These are phyloP conservation scores for Spergularia marina DNA, from an alignment of 148 eudicot species.

Conservation along the genomic window DNA sequence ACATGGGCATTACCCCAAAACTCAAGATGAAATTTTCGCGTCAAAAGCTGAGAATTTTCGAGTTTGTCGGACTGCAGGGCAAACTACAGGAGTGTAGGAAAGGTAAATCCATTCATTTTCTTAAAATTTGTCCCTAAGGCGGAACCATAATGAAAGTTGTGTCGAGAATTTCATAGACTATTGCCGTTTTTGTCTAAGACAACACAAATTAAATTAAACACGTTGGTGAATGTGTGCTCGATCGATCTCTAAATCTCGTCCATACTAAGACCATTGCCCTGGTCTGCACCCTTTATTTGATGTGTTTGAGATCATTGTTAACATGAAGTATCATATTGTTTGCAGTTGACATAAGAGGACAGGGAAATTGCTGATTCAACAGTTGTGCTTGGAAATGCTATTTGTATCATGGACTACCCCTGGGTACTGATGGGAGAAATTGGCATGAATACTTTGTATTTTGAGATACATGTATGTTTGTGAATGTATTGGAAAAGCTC, in stretches of 20 bases:
- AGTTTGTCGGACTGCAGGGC: conserved; percentile 5
- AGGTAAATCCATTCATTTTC: too few relatives aligned
- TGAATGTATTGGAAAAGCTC: too few relatives aligned
- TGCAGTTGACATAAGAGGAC: conserved; percentile 13
- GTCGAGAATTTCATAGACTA: too few relatives aligned
- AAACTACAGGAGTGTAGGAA: not conserved
- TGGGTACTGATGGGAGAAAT: conserved; percentile 7
- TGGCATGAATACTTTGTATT: not conserved
- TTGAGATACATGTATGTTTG: not conserved
- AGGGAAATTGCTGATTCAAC: not conserved
- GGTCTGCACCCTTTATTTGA: too few relatives aligned
- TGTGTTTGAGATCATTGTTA: too few relatives aligned
- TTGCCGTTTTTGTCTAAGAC: too few relatives aligned
- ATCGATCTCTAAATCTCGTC: too few relatives aligned
- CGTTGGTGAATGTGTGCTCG: too few relatives aligned
- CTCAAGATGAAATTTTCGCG: conserved; percentile 9
- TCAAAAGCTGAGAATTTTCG: conserved; percentile 16
- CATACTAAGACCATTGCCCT: too few relatives aligned
- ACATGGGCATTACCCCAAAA: not conserved
- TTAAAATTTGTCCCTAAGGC: too few relatives aligned
- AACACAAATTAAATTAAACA: too few relatives aligned
- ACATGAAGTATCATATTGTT: not conserved
- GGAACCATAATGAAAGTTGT: not conserved
- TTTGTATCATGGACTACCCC: not conserved
- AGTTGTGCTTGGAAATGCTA: not conserved